Evolutionary conservation across 805 yeast species (phyloP).

Genomic region (Sugiyamaella smithiae): DNA sequence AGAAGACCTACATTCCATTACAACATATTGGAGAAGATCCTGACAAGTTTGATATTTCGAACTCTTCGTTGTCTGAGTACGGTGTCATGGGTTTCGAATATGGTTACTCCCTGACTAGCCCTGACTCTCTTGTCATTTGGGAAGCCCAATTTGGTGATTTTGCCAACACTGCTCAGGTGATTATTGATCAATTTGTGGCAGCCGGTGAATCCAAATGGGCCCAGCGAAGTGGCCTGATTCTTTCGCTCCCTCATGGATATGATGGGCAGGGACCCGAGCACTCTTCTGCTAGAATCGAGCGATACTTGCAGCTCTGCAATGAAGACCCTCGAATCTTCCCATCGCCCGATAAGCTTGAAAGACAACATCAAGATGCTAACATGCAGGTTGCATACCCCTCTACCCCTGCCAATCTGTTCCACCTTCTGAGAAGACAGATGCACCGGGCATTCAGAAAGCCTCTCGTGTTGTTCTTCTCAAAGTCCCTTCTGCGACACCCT

Average conservation of each 20-base stretch:
- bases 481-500: slow-evolving; percentile 94
- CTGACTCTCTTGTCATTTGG: slow-evolving; percentile 97
- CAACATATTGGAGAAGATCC: slow-evolving; percentile 74
- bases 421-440: slow-evolving; percentile 96
- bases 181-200: slow-evolving; percentile 92
- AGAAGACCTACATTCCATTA: slow-evolving; percentile 80
- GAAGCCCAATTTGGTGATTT: slow-evolving; percentile 99
- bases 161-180: slow-evolving; percentile 98
- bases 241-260: slow-evolving; percentile 97
- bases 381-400: slow-evolving; percentile 98
- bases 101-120: slow-evolving; percentile 96
- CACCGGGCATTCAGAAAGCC: slow-evolving; percentile 96
- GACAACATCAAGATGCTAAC: slow-evolving; percentile 99
- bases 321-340: slow-evolving; percentile 97
- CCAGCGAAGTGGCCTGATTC: slow-evolving; percentile 94
- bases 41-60: slow-evolving; percentile 76
- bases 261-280: slow-evolving; percentile 99
- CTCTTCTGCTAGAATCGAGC: slow-evolving; percentile 95
- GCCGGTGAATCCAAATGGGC: slow-evolving; percentile 98
- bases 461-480: slow-evolving; percentile 82
- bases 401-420: slow-evolving; percentile 96
- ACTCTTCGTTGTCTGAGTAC: slow-evolving; percentile 95
- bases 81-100: slow-evolving; percentile 99
- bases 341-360: slow-evolving; percentile 75
- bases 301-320: slow-evolving; percentile 92